Conservation (phyloP, 1,284 basidiomycete species). For the Sporisorium reilianum region DNA sequence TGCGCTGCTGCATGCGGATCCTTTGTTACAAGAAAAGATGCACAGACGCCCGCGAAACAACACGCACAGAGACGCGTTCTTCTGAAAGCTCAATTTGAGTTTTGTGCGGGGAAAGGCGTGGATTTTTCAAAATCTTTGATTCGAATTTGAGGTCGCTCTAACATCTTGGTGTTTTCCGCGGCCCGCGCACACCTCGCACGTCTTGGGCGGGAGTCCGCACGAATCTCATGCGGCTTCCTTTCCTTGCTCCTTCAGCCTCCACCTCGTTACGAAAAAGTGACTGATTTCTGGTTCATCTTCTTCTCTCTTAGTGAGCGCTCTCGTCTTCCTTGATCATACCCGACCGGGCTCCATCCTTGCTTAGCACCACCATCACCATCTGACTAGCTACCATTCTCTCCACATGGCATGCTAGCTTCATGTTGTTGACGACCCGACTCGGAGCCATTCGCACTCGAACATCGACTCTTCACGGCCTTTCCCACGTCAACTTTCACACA, state of each 20-base stretch:
- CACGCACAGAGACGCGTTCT: conserved; percentile 10
- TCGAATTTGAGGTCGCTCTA: neutral
- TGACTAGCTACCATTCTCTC: neutral
- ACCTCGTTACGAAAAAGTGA: conserved; percentile 20
- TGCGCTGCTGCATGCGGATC: conserved; percentile 4
- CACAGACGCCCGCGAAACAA: too few species aligned
- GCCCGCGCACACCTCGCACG: conserved; percentile 12
- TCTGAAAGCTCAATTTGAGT: neutral
- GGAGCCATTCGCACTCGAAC: conserved; percentile 18
- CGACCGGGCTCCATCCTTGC: neutral
- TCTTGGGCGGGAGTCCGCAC: conserved; percentile 7
- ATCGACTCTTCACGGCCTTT: neutral
- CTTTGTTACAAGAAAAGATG: too few species aligned
- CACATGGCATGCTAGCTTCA: conserved; percentile 7
- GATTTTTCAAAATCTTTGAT: neutral
- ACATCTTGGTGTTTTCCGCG: neutral
- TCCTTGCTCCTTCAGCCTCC: conserved; percentile 15
- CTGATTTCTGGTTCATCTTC: conserved; percentile 20
- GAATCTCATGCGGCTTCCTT: neutral
- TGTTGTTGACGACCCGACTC: conserved; percentile 24
- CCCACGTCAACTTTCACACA: conserved; percentile 8
- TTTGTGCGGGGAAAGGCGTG: conserved; percentile 3
- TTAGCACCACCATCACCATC: conserved; percentile 6
- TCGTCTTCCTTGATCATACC: too few species aligned
- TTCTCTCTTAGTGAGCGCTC: neutral